A percentile compares a stretch with the other conserved stretches of the same genome.
Conservation (phyloP, 495 filamentous ascomycete species). For the Annulohypoxylon stygium region DNA sequence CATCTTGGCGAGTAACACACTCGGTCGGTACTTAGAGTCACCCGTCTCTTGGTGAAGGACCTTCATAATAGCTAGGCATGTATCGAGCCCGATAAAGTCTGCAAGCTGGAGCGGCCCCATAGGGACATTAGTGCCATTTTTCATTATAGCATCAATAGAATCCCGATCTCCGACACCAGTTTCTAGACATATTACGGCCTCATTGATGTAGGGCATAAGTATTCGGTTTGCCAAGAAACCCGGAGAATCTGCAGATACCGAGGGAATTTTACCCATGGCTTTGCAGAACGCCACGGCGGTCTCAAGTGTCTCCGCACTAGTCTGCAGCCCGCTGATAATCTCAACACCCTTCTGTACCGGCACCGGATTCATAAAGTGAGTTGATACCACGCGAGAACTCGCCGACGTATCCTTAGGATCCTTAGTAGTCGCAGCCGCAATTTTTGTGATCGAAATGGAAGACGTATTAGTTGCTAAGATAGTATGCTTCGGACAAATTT, state of each 20-base stretch:
- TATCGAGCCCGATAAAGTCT: conserved; percentile 98
- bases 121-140: conserved; percentile 97
- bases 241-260: conserved; percentile 86
- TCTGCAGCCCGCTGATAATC: conserved; percentile 95
- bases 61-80: conserved; percentile 96
- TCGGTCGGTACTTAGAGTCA: conserved; percentile 93
- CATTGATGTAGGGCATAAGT: conserved; percentile 99
- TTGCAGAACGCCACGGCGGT: conserved; percentile 89
- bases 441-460: conserved; percentile 96
- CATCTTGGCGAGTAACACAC: conserved; percentile 89
- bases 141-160: conserved; percentile 97
- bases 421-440: conserved; percentile 83
- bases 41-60: conserved; percentile 92
- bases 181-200: conserved; percentile 96
- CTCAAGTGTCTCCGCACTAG: conserved; percentile 81
- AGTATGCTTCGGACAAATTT: conserved; percentile 86
- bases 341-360: conserved; percentile 98
- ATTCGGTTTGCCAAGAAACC: conserved; percentile 98
- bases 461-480: conserved; percentile 98
- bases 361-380: conserved; percentile 99
- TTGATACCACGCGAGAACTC: conserved; percentile 89
- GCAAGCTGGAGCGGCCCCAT: conserved; percentile 96
- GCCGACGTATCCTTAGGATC: conserved; percentile 83
- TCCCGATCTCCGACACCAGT: conserved; percentile 89
- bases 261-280: conserved; percentile 93